Evolutionary conservation across 2,329 filamentous ascomycete genomes (phyloP).

Genomic region (Erysiphe pulchra): DNA sequence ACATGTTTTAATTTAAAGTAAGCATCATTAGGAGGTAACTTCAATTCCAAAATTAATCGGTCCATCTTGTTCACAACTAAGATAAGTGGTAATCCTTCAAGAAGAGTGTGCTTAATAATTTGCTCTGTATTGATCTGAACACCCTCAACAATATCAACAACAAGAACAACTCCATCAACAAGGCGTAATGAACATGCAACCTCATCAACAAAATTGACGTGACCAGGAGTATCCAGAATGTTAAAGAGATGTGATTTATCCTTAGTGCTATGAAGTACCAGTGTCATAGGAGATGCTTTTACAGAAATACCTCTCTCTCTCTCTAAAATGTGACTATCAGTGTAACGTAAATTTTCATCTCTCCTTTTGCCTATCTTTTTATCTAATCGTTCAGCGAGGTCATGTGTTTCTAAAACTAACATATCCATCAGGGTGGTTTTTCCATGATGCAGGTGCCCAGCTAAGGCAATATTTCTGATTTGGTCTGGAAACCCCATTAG

Average conservation of each 20-base stretch:
- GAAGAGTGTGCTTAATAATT: constrained; percentile 82
- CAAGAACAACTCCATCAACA: constrained; percentile 73
- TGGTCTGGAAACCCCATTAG: constrained; percentile 91
- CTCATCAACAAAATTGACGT: constrained; percentile 97
- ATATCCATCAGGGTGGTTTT: constrained; percentile 98
- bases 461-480: constrained; percentile 75
- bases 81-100: constrained; percentile 71
- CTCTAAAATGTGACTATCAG: constrained; percentile 74
- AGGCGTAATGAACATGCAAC: constrained; percentile 70
- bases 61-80: constrained; percentile 96
- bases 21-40: constrained; percentile 78
- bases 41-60: constrained; percentile 75
- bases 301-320: constrained; percentile 74
- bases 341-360: constrained; percentile 84
- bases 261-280: constrained; percentile 67
- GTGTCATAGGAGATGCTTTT: constrained; percentile 82
- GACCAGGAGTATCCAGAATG: constrained; percentile 83
- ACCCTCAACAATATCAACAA: constrained; percentile 94
- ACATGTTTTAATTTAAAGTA: constrained; percentile 99
- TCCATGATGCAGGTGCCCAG: constrained; percentile 84
- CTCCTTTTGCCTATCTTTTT: constrained; percentile 55
- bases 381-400: constrained; percentile 54
- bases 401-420: constrained; percentile 86
- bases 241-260: constrained; percentile 92
- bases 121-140: constrained; percentile 96